These are phyloP conservation scores for Daldinia childiae DNA, from an alignment of 495 filamentous ascomycete genomes.

Conservation along the genomic window DNA sequence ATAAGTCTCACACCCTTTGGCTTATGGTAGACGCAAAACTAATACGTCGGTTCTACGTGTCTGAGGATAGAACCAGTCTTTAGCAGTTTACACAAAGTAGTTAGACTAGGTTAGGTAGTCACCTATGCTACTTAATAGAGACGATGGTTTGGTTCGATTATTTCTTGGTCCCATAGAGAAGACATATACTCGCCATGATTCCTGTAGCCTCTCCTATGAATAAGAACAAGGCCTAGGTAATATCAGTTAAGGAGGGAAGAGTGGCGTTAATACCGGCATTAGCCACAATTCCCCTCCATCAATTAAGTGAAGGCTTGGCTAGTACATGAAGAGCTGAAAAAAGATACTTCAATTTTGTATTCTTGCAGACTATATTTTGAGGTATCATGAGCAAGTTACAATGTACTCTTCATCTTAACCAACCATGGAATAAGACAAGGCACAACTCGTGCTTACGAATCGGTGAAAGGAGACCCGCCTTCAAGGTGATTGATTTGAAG, in stretches of 20 bases:
- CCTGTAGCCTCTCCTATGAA: no score
- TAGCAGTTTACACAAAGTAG: constrained; percentile 5
- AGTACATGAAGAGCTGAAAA: not conserved
- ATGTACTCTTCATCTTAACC: constrained; percentile 9
- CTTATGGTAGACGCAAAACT: not conserved
- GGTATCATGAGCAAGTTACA: constrained; percentile 8
- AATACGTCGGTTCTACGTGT: not conserved
- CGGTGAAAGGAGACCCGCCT: not conserved
- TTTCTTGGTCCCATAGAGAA: not conserved
- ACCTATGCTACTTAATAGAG: not conserved
- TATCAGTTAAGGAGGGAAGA: not conserved
- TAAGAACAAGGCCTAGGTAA: no score
- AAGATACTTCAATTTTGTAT: not conserved
- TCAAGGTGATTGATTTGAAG: not conserved
- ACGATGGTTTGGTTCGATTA: not conserved
- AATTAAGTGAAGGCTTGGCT: not conserved
- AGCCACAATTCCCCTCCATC: constrained; percentile 3
- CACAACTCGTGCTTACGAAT: constrained; percentile 29
- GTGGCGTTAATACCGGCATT: not conserved
- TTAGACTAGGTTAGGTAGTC: not conserved
- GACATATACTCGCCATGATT: not conserved
- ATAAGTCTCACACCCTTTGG: not conserved
- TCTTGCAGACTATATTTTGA: not conserved
- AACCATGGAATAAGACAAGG: constrained; percentile 3
- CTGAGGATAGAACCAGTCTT: not conserved